Evolutionary conservation across 768 basidiomycete species (phyloP), one percentile per base, ranked within the genome.

Genomic region (Hysterangium stoloniferum): DNA sequence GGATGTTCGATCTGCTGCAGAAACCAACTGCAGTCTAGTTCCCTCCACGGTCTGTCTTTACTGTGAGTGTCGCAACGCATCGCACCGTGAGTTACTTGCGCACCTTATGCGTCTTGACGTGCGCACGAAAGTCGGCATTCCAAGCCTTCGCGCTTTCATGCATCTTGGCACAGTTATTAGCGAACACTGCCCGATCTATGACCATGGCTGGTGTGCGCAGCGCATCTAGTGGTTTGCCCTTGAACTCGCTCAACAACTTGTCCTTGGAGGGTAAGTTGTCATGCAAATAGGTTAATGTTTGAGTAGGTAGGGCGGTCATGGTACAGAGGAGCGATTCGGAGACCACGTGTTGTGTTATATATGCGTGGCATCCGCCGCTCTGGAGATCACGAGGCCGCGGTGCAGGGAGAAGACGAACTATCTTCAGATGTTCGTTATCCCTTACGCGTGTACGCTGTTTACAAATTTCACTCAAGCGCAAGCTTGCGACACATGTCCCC

Each of bases 21-120:
- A 80, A 40, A 70, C 59, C 2, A 90, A 71, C 59, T 91, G 88
- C 20, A 90, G 64, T 54, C 71, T 70, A 8, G 82, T 77, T 20
- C 89, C 90, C 62, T 92, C 88, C 7, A 71, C 66, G 1, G 88
- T 91, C 86, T 86, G 55, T 27, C 17, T 41, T 40, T 40, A 15
- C 12, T 45, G 32, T 45, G 44, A 45, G 44, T 45, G 28, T 45
- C 20, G 44, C 29, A 5, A 32, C 27, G 22, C 43, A 36, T 38
- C 2, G 29, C 20, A 12, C 29, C 22, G 15, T 9, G 8, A 8
- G 20, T 48, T n/a, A 24, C 25, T n/a, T n/a, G 34, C 59, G 24
- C 61, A 81, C 84, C 73, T 88, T 88, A 62, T 88, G 85, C 0
- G 84, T 86, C 67, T 93, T 94, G 46, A 93, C 73, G 64, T 93